Conservation (phyloP, 192 early-diverging fungal species). For the Dissophora globulifera region DNA sequence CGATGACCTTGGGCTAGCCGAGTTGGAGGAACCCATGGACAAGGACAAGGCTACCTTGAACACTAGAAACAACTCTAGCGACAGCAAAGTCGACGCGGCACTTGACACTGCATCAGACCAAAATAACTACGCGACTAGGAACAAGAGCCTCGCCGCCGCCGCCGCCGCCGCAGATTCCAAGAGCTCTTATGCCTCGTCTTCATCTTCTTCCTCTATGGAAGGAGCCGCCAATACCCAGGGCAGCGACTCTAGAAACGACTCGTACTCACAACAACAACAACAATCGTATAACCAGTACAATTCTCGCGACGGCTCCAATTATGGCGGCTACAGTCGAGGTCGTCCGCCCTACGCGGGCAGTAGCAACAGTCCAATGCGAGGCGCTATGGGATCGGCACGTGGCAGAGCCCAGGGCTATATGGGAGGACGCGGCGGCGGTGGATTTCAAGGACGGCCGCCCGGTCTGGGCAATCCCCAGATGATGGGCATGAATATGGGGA, state of each 20-base stretch:
- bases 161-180: too few species aligned
- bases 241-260: too few species aligned
- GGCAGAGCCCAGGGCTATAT: neutral
- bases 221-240: too few species aligned
- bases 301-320: neutral
- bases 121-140: too few species aligned
- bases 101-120: too few species aligned
- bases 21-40: neutral
- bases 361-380: too few species aligned
- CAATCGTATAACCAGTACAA: neutral
- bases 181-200: too few species aligned
- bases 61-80: neutral
- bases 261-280: too few species aligned
- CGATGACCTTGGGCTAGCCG: slow-evolving; percentile 18
- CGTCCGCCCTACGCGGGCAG: neutral
- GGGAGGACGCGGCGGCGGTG: slow-evolving; percentile 13
- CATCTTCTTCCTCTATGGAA: too few species aligned
- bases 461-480: slow-evolving; percentile 15
- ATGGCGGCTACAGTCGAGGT: neutral
- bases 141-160: too few species aligned
- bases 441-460: slow-evolving; percentile 13
- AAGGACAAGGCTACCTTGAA: neutral
- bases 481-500: slow-evolving; percentile 32
- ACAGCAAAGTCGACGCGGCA: too few species aligned
- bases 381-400: neutral